Evolutionary conservation across 495 filamentous ascomycete species (phyloP).

Genomic region (Penicillium ucsense): DNA sequence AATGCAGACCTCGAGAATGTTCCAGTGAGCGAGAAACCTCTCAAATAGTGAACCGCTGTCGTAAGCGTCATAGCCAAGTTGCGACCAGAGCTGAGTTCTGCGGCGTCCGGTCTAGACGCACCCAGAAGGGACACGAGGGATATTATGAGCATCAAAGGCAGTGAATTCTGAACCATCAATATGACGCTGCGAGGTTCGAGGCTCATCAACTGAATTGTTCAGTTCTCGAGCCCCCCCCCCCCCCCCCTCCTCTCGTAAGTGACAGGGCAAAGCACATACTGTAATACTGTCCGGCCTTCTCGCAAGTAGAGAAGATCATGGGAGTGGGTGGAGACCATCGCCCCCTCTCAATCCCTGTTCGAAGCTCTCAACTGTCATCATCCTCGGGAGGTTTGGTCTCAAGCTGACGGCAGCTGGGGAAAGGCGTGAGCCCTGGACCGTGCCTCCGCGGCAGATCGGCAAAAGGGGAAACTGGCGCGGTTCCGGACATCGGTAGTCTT

Average conservation of each 20-base stretch:
- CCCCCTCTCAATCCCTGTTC: conserved; percentile 6
- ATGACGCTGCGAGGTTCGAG: too few species aligned
- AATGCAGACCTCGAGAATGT: conserved; percentile 5
- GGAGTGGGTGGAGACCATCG: background rate
- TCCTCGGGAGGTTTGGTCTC: conserved; percentile 7
- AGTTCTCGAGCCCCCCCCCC: too few species aligned
- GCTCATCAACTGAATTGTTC: too few species aligned
- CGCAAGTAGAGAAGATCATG: background rate
- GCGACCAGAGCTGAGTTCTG: background rate
- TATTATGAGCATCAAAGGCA: too few species aligned
- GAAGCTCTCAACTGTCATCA: conserved; percentile 12
- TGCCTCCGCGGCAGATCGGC: conserved; percentile 6
- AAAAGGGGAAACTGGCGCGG: conserved; percentile 5
- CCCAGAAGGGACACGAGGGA: too few species aligned
- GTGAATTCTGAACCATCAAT: too few species aligned
- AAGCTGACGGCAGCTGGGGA: conserved; percentile 1
- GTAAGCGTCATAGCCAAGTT: conserved; percentile 15
- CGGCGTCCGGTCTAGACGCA: too few species aligned
- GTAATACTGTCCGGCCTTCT: too few species aligned
- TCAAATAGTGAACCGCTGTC: conserved; percentile 6
- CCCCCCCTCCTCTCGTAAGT: too few species aligned
- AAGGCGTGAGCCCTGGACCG: background rate
- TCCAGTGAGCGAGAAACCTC: conserved; percentile 5
- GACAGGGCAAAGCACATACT: too few species aligned
- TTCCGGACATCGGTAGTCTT: background rate